Evolutionary conservation across 2,329 filamentous ascomycete species (phyloP), one percentile per base, ranked within the genome.

Genomic region (Ophiostoma sp.): DNA sequence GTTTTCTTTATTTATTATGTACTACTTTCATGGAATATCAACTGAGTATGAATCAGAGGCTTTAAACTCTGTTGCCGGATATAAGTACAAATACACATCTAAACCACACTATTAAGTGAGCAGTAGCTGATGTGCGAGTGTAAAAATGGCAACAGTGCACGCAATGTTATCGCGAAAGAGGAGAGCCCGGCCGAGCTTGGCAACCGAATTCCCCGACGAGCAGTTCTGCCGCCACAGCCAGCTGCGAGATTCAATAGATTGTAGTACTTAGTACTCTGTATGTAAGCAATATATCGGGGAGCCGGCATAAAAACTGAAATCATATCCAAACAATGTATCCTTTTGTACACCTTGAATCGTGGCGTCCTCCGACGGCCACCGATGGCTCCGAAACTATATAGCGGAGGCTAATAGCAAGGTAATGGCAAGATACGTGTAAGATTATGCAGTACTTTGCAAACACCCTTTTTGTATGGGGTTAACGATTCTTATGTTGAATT

Each of bases 371-470:
- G 52, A 27, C 52, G 52, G 52, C 23, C 52, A 57, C 52, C 52
- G 52, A 57, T 57, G 23, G 52, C 52, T 57, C 52, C 52, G 52
- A 57, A 57, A 57, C 13, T 57, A 57, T 48, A n/a, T 57, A 57
- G 52, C 52, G 52, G 52, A 57, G 20, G 48, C n/a, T n/a, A 23
- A 54, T 23, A 23, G 5, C n/a, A 54, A 23, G 41, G 2, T 44
- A 44, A 15, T 39, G 36, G 5, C 41, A 17, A 44, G 41, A 44
- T 44, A 17, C 41, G 13, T 48, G 23, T 27, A 31, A 13, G 52
- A 23, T 57, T 57, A 52, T 23, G 48, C n/a, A 52, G n/a, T 5
- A n/a, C 44, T 23, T n/a, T 7, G 48, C n/a, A 3, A 27, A 23
- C 52, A 23, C 52, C 52, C 17, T 8, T 57, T 57, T n/a, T 54